These are phyloP conservation scores for Thalia dealbata DNA, from an alignment of 176 grass and related monocot species.

Conservation along the genomic window DNA sequence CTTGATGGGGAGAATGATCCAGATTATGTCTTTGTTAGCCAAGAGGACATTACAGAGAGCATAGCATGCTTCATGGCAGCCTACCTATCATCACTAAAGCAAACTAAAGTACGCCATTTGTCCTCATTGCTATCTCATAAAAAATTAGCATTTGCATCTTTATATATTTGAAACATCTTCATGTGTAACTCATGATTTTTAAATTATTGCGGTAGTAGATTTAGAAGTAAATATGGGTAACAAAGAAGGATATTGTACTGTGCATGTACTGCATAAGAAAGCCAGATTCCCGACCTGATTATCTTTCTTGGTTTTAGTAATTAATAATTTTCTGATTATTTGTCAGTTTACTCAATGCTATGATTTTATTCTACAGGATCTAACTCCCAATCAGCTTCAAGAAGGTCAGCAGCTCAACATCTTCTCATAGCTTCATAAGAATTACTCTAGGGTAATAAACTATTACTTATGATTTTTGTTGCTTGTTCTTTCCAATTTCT, in stretches of 20 bases:
- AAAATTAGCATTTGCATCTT: not conserved
- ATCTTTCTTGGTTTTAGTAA: not conserved
- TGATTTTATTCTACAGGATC: slow-evolving; percentile 20
- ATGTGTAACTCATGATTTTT: not conserved
- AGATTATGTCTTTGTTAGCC: slow-evolving; percentile 26
- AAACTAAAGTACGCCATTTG: slow-evolving; percentile 20
- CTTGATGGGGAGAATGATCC: slow-evolving; percentile 3
- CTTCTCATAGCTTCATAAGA: not conserved
- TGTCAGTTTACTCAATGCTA: not conserved
- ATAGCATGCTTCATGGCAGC: slow-evolving; percentile 28
- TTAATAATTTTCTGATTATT: not conserved
- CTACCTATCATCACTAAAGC: slow-evolving; percentile 21
- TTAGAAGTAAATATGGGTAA: not conserved
- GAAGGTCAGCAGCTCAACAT: slow-evolving; percentile 5
- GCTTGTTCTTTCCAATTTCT: not conserved
- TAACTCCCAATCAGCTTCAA: slow-evolving; percentile 22
- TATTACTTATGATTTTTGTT: not conserved
- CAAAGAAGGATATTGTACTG: not conserved
- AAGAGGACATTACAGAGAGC: slow-evolving; percentile 24
- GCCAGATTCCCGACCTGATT: not conserved
- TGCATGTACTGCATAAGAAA: not conserved
- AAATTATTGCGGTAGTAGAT: not conserved
- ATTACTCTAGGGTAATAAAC: not conserved
- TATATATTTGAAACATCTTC: not conserved
- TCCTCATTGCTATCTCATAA: not conserved